Evolutionary conservation across 495 filamentous ascomycete species (phyloP), one percentile per base, ranked within the genome.

Genomic region (Achaetomiella virescens): DNA sequence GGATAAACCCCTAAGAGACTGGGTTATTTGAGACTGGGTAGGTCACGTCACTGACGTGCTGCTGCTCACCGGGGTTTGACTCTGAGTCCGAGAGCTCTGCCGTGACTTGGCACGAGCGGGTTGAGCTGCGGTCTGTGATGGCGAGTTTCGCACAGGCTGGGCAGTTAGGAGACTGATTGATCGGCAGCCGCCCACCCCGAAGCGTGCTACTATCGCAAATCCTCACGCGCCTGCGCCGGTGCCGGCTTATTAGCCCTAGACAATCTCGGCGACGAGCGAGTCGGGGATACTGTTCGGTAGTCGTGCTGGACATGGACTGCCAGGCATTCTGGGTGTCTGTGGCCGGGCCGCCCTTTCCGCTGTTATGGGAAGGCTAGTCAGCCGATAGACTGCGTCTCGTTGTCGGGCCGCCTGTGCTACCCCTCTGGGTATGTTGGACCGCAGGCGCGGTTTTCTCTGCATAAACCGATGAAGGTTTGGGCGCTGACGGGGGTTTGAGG

Each of bases 61-160:
- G 57, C 18, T 60, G 35, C 60, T 62, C 10, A 65, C 56, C 6
- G 61, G 63, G 9, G 63, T 66, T 5, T 27, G 58, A 52, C 17
- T 60, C 24, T 63, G 59, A 7, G 57, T 38, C 8, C 64, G 54
- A 31, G 54, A 57, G 24, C 48, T 53, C 52, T 68, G 66, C 17
- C 64, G 55, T 17, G 61, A 65, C 36, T 56, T 62, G 21, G 61
- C 52, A 15, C 60, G 62, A 25, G 58, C 50, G 7, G 56, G 51
- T 18, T 65, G 64, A 15, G 58, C 64, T 6, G 55, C 47, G 11
- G 55, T 47, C 29, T 56, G 59, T 21, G 54, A 49, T 6, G 63
- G 61, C 1, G 66, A 62, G n/a, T 35, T 55, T 14, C 45, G 44
- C 12, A 47, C 52, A 25, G 57, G 49, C 22, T 64, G 57, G 0